These are phyloP conservation scores for Curvularia verruculosa DNA, from an alignment of 2,329 filamentous ascomycete species.

Conservation along the genomic window DNA sequence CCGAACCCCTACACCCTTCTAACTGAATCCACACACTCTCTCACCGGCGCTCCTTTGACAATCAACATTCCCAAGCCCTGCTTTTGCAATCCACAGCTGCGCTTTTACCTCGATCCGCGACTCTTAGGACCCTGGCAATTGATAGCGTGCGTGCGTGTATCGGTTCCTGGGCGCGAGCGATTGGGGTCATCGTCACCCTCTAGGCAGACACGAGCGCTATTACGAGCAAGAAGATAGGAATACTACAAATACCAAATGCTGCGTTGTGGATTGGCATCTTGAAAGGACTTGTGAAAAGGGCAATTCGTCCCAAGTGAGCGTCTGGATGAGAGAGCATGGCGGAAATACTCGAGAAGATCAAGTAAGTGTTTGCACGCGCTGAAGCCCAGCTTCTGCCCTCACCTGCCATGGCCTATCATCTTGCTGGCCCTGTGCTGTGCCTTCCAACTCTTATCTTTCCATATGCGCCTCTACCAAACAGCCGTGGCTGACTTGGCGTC, in stretches of 20 bases:
- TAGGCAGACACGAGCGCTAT: conserved; percentile 17
- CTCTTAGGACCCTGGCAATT: not conserved
- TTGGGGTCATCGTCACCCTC: conserved; percentile 3
- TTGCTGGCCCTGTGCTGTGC: not conserved
- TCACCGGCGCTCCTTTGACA: conserved; percentile 11
- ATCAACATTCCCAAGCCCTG: not conserved
- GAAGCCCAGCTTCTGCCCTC: conserved; percentile 1
- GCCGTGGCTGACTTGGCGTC: conserved; percentile 29
- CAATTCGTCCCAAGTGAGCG: conserved; percentile 5
- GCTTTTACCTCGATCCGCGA: not conserved
- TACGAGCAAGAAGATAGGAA: conserved; percentile 6
- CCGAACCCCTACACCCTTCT: conserved; percentile 6
- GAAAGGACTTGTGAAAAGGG: conserved; percentile 11
- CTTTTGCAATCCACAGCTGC: not conserved
- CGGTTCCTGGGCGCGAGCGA: conserved; percentile 12
- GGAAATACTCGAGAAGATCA: conserved; percentile 43
- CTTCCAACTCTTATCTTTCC: not conserved
- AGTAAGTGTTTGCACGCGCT: conserved; percentile 31
- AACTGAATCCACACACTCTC: conserved; percentile 6
- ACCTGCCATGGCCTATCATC: not conserved
- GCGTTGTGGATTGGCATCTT: conserved; percentile 13
- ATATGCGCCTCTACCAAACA: conserved; percentile 1
- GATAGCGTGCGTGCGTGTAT: conserved; percentile 2
- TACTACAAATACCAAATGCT: conserved; percentile 17
- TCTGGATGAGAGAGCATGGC: conserved; percentile 34